phyloP scores from a whole-genome alignment of 768 basidiomycete species.

The Paxillus involutus region DNA sequence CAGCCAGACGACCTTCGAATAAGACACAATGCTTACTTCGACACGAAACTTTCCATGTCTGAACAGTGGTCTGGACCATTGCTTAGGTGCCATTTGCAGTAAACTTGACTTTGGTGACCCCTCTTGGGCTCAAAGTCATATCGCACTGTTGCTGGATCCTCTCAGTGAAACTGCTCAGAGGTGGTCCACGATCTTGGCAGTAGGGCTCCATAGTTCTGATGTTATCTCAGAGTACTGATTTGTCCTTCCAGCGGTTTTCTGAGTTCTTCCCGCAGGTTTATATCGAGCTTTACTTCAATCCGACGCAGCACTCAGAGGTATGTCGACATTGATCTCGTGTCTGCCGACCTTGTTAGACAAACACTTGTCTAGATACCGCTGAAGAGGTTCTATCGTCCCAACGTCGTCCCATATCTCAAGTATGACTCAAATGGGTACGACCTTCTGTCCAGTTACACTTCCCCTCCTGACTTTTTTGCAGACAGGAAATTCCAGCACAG shows the following conservation, averaged over 20 bases:
- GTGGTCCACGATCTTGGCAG: constrained; percentile 80
- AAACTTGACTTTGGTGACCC: constrained; percentile 70
- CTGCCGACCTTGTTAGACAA: not conserved
- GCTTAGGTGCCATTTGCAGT: constrained; percentile 36
- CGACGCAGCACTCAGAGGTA: constrained; percentile 67
- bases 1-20: not conserved
- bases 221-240: not conserved
- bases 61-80: not conserved
- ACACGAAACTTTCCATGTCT: constrained; percentile 46
- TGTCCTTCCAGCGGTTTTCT: constrained; percentile 8
- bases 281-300: constrained; percentile 81
- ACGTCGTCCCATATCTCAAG: constrained; percentile 49
- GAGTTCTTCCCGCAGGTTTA: constrained; percentile 61
- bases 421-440: constrained; percentile 73
- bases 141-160: constrained; percentile 81
- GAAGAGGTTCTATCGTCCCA: constrained; percentile 91
- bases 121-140: constrained; percentile 61
- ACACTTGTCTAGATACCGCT: constrained; percentile 64
- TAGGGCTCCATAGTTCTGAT: constrained; percentile 30
- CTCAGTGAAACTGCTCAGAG: constrained; percentile 82
- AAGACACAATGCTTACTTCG: constrained; percentile 42
- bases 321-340: constrained; percentile 8
- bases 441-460: not conserved
- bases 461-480: constrained; percentile 25
- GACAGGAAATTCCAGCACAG: constrained; percentile 56